Evolutionary conservation across 257 asterid species (phyloP).

Genomic region (Salvia miltiorrhiza): DNA sequence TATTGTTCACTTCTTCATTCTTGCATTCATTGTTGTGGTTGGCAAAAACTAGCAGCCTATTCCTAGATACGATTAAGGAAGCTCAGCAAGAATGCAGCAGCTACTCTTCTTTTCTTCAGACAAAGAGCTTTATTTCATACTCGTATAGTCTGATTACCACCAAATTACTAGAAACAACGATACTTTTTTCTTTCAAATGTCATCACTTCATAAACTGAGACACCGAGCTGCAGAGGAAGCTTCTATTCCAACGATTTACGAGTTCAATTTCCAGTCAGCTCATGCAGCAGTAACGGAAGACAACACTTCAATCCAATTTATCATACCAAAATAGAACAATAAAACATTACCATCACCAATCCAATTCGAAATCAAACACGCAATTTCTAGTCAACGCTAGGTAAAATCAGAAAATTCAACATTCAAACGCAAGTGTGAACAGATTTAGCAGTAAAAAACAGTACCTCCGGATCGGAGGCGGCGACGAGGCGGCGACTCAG

Average conservation of each 20-base stretch:
- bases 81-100: neutral
- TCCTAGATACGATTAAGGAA: neutral
- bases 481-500: conserved; percentile 16
- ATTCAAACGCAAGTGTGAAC: neutral
- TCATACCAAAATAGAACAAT: neutral
- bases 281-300: neutral
- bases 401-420: neutral
- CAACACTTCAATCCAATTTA: neutral
- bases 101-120: neutral
- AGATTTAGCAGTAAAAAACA: neutral
- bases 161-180: neutral
- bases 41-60: neutral
- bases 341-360: neutral
- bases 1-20: neutral
- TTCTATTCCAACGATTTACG: neutral
- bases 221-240: neutral
- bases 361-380: conserved; percentile 15
- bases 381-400: conserved; percentile 17
- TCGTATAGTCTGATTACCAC: neutral
- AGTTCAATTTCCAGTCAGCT: neutral
- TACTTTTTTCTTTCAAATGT: neutral
- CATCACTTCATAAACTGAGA: neutral
- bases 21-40: no score
- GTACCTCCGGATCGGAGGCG: conserved; percentile 38
- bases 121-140: neutral